A percentile compares a stretch with the other conserved stretches of the same genome.
Conservation (phyloP, 2,329 filamentous ascomycete genomes). For the Aspergillus persii region DNA sequence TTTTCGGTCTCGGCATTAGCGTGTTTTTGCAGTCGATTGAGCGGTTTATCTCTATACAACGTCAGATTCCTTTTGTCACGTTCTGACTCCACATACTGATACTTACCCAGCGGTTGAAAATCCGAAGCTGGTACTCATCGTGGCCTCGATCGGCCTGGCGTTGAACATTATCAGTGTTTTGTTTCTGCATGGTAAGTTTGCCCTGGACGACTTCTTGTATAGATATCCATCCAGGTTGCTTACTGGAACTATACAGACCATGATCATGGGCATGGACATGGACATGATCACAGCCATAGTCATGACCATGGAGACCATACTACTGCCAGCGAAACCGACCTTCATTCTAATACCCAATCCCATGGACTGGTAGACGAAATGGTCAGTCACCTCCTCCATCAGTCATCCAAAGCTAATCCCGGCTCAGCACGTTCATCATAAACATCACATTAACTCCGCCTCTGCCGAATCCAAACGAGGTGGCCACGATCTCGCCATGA, state of each 20-base stretch:
- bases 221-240: background rate
- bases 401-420: background rate
- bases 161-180: conserved; percentile 66
- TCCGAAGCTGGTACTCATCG: conserved; percentile 64
- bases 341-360: background rate
- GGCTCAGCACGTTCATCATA: conserved; percentile 2
- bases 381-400: background rate
- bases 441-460: conserved; percentile 8
- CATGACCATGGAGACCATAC: background rate
- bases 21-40: conserved; percentile 73
- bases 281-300: background rate
- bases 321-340: background rate
- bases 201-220: background rate
- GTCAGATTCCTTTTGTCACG: conserved; percentile 28
- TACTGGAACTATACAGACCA: background rate
- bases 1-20: conserved; percentile 69
- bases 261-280: conserved; percentile 1
- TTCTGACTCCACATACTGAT: background rate
- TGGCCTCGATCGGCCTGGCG: conserved; percentile 65
- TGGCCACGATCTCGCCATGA: conserved; percentile 71
- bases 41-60: conserved; percentile 41
- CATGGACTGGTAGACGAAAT: background rate
- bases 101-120: background rate
- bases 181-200: conserved; percentile 60
- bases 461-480: conserved; percentile 42